Conservation (phyloP, 495 filamentous ascomycete genomes). For the Daldinia childiae region DNA sequence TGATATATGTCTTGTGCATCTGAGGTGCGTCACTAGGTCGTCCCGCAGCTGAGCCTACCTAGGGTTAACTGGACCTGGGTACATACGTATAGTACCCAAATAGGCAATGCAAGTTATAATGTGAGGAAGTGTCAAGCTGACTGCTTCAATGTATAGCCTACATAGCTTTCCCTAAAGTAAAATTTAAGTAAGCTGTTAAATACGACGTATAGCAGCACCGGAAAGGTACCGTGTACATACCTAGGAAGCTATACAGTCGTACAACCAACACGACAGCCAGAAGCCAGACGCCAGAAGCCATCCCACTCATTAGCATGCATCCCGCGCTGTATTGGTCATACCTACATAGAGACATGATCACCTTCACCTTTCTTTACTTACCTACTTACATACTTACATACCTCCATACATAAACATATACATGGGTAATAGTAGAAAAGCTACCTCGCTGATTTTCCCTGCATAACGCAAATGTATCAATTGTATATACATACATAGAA, state of each 20-base stretch:
- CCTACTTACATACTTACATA: not conserved
- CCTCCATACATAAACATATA: constrained; percentile 13
- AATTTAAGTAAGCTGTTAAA: not conserved
- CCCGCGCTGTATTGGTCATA: constrained; percentile 14
- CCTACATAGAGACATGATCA: constrained; percentile 18
- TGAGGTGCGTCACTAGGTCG: constrained; percentile 9
- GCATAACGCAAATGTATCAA: not conserved
- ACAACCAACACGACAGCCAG: not conserved
- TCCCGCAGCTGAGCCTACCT: not conserved
- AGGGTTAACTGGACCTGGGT: not conserved
- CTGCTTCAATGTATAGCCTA: not conserved
- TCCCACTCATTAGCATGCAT: constrained; percentile 9
- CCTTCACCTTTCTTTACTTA: constrained; percentile 5
- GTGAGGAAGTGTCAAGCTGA: not conserved
- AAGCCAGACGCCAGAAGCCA: not conserved
- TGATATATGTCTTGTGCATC: not conserved
- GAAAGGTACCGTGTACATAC: not conserved
- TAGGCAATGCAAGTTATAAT: constrained; percentile 8
- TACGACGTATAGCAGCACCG: not conserved
- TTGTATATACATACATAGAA: constrained; percentile 10
- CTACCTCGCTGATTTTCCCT: not conserved
- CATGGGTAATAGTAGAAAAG: not conserved
- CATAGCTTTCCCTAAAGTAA: not conserved
- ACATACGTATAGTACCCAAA: constrained; percentile 5
- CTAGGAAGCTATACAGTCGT: not conserved